phyloP scores from a whole-genome alignment of 371 early-diverging fungal species.

The Sanchytrium tribonematis region DNA sequence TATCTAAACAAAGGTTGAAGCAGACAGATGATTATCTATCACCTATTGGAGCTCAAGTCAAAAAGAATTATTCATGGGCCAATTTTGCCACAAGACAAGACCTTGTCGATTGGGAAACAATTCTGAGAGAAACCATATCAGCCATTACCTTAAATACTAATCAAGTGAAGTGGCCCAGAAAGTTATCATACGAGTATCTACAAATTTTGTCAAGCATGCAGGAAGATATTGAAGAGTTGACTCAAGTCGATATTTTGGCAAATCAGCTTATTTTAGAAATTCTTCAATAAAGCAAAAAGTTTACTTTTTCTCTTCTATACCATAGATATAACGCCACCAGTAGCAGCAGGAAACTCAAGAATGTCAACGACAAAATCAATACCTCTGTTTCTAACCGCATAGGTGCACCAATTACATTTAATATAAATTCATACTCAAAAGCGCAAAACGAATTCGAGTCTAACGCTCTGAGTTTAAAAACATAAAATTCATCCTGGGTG shows the following conservation, averaged over 20 bases:
- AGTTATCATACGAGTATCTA: not conserved
- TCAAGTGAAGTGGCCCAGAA: not conserved
- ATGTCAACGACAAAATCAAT: not conserved
- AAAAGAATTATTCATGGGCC: not conserved
- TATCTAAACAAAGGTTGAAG: not conserved
- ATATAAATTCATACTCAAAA: not conserved
- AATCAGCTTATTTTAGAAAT: not conserved
- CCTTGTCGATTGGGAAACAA: not conserved
- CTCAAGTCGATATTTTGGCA: not conserved
- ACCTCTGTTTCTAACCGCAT: not conserved
- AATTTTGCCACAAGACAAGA: not conserved
- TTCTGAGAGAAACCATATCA: not conserved
- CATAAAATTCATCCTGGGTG: not conserved
- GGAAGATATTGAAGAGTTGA: not conserved
- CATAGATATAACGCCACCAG: not conserved
- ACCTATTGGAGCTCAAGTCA: not conserved
- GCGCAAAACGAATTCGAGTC: not conserved
- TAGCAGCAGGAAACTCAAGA: not conserved
- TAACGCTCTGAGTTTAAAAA: not conserved
- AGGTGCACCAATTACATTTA: not conserved
- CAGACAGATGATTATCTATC: not conserved
- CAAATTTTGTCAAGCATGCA: not conserved
- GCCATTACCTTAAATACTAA: not conserved
- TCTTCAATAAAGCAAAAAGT: not conserved
- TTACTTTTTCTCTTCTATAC: slow-evolving; percentile 1